Evolutionary conservation across 2,329 filamentous ascomycete genomes (phyloP), one percentile per base, ranked within the genome.

Genomic region (Trichophaea hybrida): DNA sequence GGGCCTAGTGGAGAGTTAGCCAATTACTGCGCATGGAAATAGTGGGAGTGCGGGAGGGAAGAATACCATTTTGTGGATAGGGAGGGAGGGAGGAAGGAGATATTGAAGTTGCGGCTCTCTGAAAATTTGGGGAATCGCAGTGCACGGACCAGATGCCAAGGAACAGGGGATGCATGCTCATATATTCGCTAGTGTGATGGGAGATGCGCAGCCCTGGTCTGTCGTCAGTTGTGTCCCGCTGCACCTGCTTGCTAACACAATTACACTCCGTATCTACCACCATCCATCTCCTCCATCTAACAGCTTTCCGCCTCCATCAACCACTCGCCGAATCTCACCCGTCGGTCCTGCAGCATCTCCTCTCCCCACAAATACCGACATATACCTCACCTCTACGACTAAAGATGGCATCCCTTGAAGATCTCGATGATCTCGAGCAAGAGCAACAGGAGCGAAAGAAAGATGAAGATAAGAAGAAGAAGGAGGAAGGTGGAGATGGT

Each of bases 331-430:
- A 24, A 24, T 24, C 34, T 53, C 40, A 46, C 13, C 40, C n/a
- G 44, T 52, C 46, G 51, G 54, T 62, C 60, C 6, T 17, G 15
- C 5, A 50, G n/a, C 38, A 43, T 10, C 10, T 43, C 38, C n/a
- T 10, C 38, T 15, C 38, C 10, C 38, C 38, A 4, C 38, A 2
- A 43, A 43, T 15, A 2, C 24, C 10, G 13, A 12, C 7, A 12
- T 49, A 49, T 15, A n/a, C 31, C 34, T 50, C 54, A 57, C 33
- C 54, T 24, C 24, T 43, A 15, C 37, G 8, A 55, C 15, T 49
- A 57, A 50, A 64, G 72, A 94, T 94, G 88, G 89, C 88, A 68
- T 93, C 87, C 68, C 83, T 94, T 70, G 88, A 94, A 77, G 88
- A 94, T 76, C 85, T 94, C 71, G 88, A 94, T 72, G 86, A 90